A percentile compares a stretch with the other conserved stretches of the same genome.
phyloP scores from a whole-genome alignment of 129 eudicot species.

The Tagetes erecta region DNA sequence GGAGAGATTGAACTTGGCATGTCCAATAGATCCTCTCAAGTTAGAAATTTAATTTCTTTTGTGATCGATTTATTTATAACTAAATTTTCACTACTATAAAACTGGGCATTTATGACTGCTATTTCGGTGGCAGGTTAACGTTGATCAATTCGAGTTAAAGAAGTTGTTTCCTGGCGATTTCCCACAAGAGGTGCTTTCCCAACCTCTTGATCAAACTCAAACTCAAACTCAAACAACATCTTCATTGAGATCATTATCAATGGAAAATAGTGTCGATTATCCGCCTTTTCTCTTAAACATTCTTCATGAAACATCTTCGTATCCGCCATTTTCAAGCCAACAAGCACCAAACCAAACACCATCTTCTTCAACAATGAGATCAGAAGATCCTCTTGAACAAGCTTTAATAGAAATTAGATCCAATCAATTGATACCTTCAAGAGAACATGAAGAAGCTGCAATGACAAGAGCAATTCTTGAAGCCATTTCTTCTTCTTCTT shows the following conservation, averaged over 20 bases:
- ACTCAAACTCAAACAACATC: constrained; percentile 60
- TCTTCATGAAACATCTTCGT: constrained; percentile 30
- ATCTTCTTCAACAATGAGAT: constrained; percentile 14
- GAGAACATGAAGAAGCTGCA: constrained; percentile 64
- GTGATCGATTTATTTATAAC: neutral
- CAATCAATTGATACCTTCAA: constrained; percentile 43
- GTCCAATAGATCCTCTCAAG: constrained; percentile 49
- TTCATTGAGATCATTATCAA: constrained; percentile 55
- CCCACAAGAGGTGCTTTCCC: constrained; percentile 32
- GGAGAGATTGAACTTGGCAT: constrained; percentile 93
- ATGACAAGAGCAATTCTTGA: constrained; percentile 68
- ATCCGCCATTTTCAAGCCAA: constrained; percentile 7
- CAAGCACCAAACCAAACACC: constrained; percentile 32
- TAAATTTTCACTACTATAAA: too few species aligned
- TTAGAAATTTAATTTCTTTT: constrained; percentile 22
- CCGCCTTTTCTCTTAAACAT: constrained; percentile 46
- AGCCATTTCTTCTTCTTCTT: constrained; percentile 46
- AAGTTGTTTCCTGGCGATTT: constrained; percentile 53
- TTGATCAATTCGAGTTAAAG: constrained; percentile 53
- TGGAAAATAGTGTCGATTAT: constrained; percentile 51
- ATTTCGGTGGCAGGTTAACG: constrained; percentile 36
- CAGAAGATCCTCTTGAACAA: constrained; percentile 39
- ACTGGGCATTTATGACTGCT: too few species aligned
- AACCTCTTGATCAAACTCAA: constrained; percentile 36
- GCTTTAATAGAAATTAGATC: constrained; percentile 39